Percentiles rank a stretch among this genome's conserved stretches.
Conservation (phyloP, 2,329 filamentous ascomycete genomes). For the Colletotrichum kahawae region DNA sequence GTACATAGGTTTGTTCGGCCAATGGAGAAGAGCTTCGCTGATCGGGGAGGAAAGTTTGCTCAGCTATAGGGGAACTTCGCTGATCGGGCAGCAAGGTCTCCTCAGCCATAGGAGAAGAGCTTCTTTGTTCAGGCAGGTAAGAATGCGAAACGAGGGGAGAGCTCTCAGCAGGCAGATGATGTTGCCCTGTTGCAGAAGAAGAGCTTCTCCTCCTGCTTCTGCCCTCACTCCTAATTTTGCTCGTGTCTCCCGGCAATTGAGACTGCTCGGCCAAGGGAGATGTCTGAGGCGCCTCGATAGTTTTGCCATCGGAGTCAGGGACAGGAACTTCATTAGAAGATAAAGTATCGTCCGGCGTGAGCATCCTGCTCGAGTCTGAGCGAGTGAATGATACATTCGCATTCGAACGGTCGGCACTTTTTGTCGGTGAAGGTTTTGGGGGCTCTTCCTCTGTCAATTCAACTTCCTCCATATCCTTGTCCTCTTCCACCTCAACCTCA, state of each 20-base stretch:
- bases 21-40: background rate
- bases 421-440: slow-evolving; percentile 5
- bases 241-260: background rate
- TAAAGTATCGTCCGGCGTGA: slow-evolving; percentile 59
- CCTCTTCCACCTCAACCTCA: background rate
- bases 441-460: slow-evolving; percentile 17
- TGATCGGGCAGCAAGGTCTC: background rate
- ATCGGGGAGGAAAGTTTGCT: background rate
- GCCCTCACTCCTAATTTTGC: background rate
- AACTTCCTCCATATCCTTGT: background rate
- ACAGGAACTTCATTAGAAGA: slow-evolving; percentile 32
- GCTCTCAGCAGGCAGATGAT: background rate
- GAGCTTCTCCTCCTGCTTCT: background rate
- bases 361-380: slow-evolving; percentile 49
- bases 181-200: background rate
- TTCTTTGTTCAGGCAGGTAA: background rate
- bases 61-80: background rate
- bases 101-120: background rate
- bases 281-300: slow-evolving; percentile 3
- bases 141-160: background rate
- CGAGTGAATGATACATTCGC: slow-evolving; percentile 35
- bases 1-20: background rate
- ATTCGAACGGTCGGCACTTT: slow-evolving; percentile 28
- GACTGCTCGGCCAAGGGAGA: background rate
- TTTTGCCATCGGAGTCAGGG: slow-evolving; percentile 17